Conservation (phyloP, 768 basidiomycete species). For the Nidula microcarpa region DNA sequence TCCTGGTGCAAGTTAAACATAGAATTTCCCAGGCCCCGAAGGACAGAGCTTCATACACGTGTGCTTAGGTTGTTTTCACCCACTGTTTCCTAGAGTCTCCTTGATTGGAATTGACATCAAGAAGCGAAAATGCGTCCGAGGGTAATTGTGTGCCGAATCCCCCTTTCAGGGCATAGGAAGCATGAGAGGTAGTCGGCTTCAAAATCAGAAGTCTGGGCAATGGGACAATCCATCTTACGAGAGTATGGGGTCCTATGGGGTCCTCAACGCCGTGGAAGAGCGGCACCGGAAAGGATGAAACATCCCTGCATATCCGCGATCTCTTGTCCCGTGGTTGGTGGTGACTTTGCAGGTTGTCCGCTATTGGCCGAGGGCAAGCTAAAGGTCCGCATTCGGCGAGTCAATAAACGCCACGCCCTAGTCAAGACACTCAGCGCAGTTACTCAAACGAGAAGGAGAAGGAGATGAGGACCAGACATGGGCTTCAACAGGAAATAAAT, state of each 20-base stretch:
- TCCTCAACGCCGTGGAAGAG: too few relatives aligned
- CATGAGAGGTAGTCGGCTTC: background rate
- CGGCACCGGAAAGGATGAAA: too few relatives aligned
- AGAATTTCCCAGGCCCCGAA: background rate
- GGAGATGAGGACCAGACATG: background rate
- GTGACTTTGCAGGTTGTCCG: too few relatives aligned
- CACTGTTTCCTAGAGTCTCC: background rate
- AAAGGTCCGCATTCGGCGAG: too few relatives aligned
- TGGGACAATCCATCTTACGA: too few relatives aligned
- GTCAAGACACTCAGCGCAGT: background rate
- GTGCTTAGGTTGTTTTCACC: background rate
- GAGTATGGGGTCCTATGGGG: too few relatives aligned
- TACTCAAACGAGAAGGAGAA: too few relatives aligned
- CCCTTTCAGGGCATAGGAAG: background rate
- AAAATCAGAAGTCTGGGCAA: too few relatives aligned
- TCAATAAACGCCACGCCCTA: too few relatives aligned
- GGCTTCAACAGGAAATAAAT: background rate
- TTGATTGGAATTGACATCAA: background rate
- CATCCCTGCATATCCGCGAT: too few relatives aligned
- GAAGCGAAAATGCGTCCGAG: background rate
- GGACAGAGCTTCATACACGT: background rate
- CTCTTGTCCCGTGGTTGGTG: too few relatives aligned
- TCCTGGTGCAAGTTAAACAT: conserved; percentile 1
- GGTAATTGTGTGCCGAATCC: background rate
- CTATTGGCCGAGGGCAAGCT: too few relatives aligned